Percentiles rank a stretch among this genome's conserved stretches.
Conservation (phyloP, 768 basidiomycete genomes). For the Porphyrellus cyaneotinctus region DNA sequence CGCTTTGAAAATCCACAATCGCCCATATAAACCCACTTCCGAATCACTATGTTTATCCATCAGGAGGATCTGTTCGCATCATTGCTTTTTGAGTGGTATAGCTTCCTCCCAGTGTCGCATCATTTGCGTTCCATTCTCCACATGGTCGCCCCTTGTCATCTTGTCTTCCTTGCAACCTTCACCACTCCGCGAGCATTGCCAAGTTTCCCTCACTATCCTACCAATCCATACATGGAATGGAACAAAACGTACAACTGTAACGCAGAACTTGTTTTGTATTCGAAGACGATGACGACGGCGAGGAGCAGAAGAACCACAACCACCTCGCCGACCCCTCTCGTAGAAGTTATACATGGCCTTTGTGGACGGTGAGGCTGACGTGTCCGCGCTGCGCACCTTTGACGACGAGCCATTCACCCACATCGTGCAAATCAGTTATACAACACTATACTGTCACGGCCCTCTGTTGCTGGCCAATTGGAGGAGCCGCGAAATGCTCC, state of each 20-base stretch:
- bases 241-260: neutral
- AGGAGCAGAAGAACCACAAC: neutral
- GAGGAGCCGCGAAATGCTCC: neutral
- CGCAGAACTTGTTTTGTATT: neutral
- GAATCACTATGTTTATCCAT: neutral
- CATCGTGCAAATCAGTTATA: slow-evolving; percentile 14
- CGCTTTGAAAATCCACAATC: too few relatives aligned
- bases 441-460: neutral
- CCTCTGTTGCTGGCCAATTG: neutral
- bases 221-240: slow-evolving; percentile 7
- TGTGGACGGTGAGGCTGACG: slow-evolving; percentile 9
- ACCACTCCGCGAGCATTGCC: slow-evolving; percentile 11
- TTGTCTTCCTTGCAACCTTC: neutral
- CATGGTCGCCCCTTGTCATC: neutral
- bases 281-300: neutral
- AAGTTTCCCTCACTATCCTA: slow-evolving; percentile 3
- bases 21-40: neutral
- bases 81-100: neutral
- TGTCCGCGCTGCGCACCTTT: slow-evolving; percentile 6
- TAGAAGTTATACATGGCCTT: slow-evolving; percentile 20
- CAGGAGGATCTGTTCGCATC: neutral
- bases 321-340: neutral
- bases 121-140: neutral
- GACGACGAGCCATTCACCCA: slow-evolving; percentile 17
- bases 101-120: neutral